Percentiles rank a stretch among this genome's conserved stretches.
These are phyloP conservation scores for Apiotrichum domesticum DNA, from an alignment of 1,284 basidiomycete genomes.

Conservation along the genomic window DNA sequence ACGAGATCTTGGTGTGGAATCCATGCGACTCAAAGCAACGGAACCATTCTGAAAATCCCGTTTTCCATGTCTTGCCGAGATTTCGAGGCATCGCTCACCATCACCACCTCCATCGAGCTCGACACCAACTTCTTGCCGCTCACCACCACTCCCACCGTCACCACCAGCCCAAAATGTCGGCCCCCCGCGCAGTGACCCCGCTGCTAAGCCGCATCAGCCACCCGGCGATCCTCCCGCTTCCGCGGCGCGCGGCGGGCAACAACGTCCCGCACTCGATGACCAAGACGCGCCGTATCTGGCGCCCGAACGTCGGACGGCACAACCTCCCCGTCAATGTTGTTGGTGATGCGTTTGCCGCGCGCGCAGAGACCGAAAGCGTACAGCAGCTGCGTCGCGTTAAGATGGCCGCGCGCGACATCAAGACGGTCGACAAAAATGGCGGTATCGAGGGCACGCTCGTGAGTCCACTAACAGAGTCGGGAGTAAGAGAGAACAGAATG, in stretches of 20 bases:
- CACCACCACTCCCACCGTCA: too few species aligned
- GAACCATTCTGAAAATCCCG: too few species aligned
- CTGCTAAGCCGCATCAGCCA: constrained; percentile 25
- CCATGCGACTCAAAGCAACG: too few species aligned
- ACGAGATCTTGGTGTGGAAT: too few species aligned
- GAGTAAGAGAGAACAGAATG: neutral
- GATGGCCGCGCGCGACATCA: constrained; percentile 34
- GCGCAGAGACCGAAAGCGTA: neutral
- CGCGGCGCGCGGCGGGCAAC: constrained; percentile 56
- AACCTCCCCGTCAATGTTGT: constrained; percentile 33
- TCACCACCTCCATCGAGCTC: too few species aligned
- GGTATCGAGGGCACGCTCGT: constrained; percentile 45
- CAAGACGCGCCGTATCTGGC: constrained; percentile 85
- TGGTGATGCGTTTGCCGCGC: constrained; percentile 7
- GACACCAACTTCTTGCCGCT: too few species aligned
- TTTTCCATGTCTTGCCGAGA: too few species aligned
- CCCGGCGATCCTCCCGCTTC: constrained; percentile 40
- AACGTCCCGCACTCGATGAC: constrained; percentile 84
- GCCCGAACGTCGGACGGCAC: constrained; percentile 69
- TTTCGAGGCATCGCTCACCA: too few species aligned
- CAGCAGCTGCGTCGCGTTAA: constrained; percentile 32
- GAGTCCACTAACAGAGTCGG: constrained; percentile 13
- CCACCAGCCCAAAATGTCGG: too few species aligned
- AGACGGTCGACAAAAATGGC: constrained; percentile 42
- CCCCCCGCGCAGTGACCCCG: neutral